Base-by-base conservation (phyloP, 306 rosid genomes). In the Dryas alaskensis region DNA sequence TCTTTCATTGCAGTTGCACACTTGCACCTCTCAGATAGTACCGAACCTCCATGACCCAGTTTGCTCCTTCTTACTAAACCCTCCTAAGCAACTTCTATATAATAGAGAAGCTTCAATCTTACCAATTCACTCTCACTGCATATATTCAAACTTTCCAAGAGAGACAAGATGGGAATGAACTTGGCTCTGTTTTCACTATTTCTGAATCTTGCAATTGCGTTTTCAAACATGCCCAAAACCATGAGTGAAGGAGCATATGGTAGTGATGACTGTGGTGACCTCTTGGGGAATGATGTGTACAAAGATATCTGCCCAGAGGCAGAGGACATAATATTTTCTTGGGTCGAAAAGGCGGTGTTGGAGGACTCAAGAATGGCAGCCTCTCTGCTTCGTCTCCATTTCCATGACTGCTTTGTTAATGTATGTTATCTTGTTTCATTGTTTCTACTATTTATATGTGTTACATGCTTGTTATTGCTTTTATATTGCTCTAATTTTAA, bases 381-480 rank as follows among this genome's bases (percentile, higher is more conserved):
- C 39, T 94, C 98, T 10, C 79, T 91, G 13, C 92, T 89, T 44
- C 88, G 92, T 60, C 96, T 91, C 37, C 98, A 93, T 69, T 94
- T 94, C 73, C 94, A 91, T 31, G 97, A 91, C 61, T 94, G 97
- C 82, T 89, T 94, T 78, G 99, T 88, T 71, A 89, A 92, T 87
- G 99, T 84, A 92, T 77, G 92, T 54, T 75, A 7, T 55, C 45
- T 7, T 22, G 0, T 60, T 49, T 37, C 17, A 45, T 62, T 8
- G 9, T 27, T 47, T 2, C 4, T 44, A 19, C 16, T 45, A 9
- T 11, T n/a, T 61, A 6, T 14, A 6, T 40, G 0, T 14, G n/a
- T 12, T 14, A 0, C 4, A 46, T 3, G 25, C 4, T 48, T 14
- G 0, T 8, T 14, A 0, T 73, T 4, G 3, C 13, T 48, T 13